Evolutionary conservation across 208 protist genomes (phyloP).

Genomic region (Porcisia hertigi): DNA sequence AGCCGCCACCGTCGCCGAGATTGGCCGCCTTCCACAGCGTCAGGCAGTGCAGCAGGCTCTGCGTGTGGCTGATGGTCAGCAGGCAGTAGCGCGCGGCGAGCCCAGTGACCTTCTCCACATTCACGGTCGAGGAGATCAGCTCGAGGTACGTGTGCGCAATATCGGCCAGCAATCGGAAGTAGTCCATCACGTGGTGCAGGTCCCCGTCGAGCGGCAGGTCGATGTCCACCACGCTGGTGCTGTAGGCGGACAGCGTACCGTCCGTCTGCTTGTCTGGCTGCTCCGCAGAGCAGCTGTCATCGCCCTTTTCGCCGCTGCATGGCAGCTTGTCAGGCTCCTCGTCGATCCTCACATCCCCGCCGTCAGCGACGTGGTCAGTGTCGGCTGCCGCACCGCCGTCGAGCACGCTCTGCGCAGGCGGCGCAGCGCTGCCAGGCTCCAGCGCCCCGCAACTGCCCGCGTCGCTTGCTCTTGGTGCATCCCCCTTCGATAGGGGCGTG

Average conservation of each 20-base stretch:
- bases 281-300: background rate
- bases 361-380: background rate
- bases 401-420: background rate
- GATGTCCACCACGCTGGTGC: conserved; percentile 6
- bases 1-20: too few species aligned
- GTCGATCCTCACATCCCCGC: background rate
- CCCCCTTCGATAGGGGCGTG: too few species aligned
- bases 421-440: background rate
- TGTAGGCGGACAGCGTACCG: background rate
- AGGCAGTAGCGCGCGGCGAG: conserved; percentile 26
- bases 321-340: background rate
- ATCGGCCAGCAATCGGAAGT: conserved; percentile 22
- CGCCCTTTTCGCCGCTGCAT: too few species aligned
- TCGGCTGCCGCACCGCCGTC: too few species aligned
- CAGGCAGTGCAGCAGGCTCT: conserved; percentile 26
- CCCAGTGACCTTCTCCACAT: conserved; percentile 10
- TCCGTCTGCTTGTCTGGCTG: background rate
- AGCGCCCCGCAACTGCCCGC: background rate
- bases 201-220: conserved; percentile 21
- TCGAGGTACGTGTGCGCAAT: conserved; percentile 24
- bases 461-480: background rate
- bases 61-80: conserved; percentile 26
- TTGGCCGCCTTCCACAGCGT: too few species aligned
- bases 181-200: conserved; percentile 20
- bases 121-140: background rate